Conservation (phyloP, 257 asterid species). For the Echium plantagineum region DNA sequence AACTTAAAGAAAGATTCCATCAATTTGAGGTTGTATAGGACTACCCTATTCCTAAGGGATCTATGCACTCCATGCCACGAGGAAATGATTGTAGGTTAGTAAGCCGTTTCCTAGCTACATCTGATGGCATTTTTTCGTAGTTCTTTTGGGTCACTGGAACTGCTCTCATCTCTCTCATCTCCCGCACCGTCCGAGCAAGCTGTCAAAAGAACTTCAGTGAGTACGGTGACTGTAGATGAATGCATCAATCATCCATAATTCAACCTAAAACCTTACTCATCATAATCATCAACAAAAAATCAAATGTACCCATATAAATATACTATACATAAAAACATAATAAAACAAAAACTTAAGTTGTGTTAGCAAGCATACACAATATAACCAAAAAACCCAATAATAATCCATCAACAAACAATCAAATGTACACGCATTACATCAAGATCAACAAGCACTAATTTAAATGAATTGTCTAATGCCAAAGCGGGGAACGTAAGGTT, state of each 20-base stretch:
- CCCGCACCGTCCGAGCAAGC: constrained; percentile 88
- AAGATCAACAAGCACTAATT: no score
- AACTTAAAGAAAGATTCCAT: not conserved
- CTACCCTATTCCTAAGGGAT: constrained; percentile 98
- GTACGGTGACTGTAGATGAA: not conserved
- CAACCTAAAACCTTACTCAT: no score
- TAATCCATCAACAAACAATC: no score
- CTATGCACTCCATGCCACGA: constrained; percentile 98
- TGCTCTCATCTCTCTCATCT: constrained; percentile 88
- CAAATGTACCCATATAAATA: no score
- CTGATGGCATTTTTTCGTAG: constrained; percentile 42
- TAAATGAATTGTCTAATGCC: no score
- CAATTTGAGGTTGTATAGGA: constrained; percentile 9
- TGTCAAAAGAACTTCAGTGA: constrained; percentile 23
- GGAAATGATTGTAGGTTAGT: constrained; percentile 73
- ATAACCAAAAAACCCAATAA: no score
- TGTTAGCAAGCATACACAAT: no score
- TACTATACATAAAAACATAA: no score
- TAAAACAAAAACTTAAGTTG: no score
- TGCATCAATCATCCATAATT: not conserved
- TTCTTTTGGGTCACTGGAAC: constrained; percentile 47
- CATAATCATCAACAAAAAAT: no score
- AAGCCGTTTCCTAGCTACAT: constrained; percentile 51
- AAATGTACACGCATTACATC: no score
- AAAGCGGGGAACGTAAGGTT: no score